These are phyloP conservation scores for Dioscorea alata DNA, from an alignment of 106 monocot genomes.

Conservation along the genomic window DNA sequence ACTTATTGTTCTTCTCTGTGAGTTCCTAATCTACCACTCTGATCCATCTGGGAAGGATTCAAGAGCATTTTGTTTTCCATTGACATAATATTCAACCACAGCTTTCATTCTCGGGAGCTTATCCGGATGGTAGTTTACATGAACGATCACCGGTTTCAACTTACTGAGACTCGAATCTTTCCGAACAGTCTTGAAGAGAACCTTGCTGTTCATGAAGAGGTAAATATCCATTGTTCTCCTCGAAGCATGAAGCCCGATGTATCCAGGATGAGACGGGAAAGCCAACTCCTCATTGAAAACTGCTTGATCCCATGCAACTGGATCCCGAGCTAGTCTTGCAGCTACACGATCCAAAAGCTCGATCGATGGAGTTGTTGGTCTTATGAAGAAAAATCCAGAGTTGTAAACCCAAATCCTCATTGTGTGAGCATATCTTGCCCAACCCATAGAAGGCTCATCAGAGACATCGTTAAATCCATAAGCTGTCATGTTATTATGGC, in stretches of 20 bases:
- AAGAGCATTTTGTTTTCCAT: constrained; percentile 55
- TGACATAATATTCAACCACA: constrained; percentile 77
- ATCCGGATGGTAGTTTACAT: constrained; percentile 79
- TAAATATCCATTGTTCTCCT: constrained; percentile 93
- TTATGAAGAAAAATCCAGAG: constrained; percentile 92
- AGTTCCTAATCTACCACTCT: constrained; percentile 14
- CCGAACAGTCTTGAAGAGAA: constrained; percentile 85
- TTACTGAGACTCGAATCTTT: constrained; percentile 44
- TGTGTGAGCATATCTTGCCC: constrained; percentile 89
- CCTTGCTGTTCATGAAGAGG: constrained; percentile 97
- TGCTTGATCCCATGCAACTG: constrained; percentile 81
- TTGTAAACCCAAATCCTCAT: constrained; percentile 98
- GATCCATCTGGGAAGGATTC: constrained; percentile 78
- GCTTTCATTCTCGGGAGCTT: constrained; percentile 84
- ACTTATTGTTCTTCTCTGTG: neutral
- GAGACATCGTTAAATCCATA: constrained; percentile 89
- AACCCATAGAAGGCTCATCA: constrained; percentile 91
- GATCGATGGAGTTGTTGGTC: constrained; percentile 78
- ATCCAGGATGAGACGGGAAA: constrained; percentile 77
- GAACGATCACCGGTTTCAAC: constrained; percentile 67
- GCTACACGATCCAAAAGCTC: constrained; percentile 97
- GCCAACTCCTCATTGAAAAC: constrained; percentile 97
- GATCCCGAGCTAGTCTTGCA: constrained; percentile 29
- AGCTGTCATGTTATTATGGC: constrained; percentile 75
- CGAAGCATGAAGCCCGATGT: constrained; percentile 84